Base-by-base conservation (phyloP, 768 basidiomycete genomes). In the Hericium coralloides region DNA sequence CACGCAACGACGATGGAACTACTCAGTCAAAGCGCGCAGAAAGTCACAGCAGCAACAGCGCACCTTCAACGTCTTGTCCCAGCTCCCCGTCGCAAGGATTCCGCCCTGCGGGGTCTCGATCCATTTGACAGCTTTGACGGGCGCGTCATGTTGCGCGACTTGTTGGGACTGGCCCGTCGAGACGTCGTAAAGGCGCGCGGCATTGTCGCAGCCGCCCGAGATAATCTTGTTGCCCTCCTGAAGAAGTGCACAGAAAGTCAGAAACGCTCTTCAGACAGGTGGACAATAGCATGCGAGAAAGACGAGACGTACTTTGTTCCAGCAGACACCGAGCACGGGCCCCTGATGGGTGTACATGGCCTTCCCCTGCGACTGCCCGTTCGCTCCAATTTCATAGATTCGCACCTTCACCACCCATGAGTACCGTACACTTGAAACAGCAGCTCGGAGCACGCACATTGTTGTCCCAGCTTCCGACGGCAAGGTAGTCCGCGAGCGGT, bases 11-110 rank as follows among this genome's bases (percentile, higher is more conserved):
- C 25, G 12, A n/a, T 14, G 22, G 12, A n/a, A 14, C 22, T 18
- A 25, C 53, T 49, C 59, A 51, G 41, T 56, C 31, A 20, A 26
- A 38, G 48, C 49, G 48, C 26, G 36, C n/a, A 6, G 20, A 25
- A 22, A 53, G 43, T 31, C 25, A 49, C 41, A 37, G 23, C n/a
- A 52, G 36, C 36, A 58, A 52, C 47, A 49, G 66, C 73, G 55
- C 62, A 94, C 95, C 79, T 94, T 95, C 67, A 98, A 72, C 1
- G 92, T 95, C 73, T 95, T 95, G 70, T 99, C 95, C 97, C 97
- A 99, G 54, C 92, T 93, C 10, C 94, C 97, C 1, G 95, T 98
- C 12, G 86, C 91, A 18, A 95, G 75, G 60, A 95, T 83, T 14
- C 89, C 82, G 38, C 80, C 80, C 59, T 80, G 81, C 20, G 83